Evolutionary conservation across 2,329 filamentous ascomycete species (phyloP).

Genomic region (Aspergillus transmontanensis): DNA sequence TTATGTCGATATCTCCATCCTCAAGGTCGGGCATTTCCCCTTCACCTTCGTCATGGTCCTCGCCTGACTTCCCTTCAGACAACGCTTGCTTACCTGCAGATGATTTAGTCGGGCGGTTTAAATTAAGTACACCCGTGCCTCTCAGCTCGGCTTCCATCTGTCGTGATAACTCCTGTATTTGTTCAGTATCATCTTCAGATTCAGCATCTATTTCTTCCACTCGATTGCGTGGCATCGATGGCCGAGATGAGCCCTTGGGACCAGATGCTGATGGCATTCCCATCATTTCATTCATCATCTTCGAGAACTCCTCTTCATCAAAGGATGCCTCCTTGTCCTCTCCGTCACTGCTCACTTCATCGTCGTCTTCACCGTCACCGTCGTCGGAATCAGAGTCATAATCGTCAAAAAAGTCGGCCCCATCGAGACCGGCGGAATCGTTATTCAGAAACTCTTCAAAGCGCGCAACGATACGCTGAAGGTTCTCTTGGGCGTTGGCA

Average conservation of each 20-base stretch:
- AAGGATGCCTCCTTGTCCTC: slow-evolving; percentile 79
- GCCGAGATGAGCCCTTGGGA: slow-evolving; percentile 22
- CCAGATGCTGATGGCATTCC: slow-evolving; percentile 58
- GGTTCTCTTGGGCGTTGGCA: slow-evolving; percentile 54
- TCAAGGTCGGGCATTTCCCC: slow-evolving; percentile 31
- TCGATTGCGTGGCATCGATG: slow-evolving; percentile 30
- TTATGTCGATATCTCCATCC: slow-evolving; percentile 78
- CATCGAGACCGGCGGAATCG: slow-evolving; percentile 76
- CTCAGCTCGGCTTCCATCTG: slow-evolving; percentile 53
- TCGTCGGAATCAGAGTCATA: slow-evolving; percentile 68
- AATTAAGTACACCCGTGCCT: slow-evolving; percentile 47
- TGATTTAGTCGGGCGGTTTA: slow-evolving; percentile 31
- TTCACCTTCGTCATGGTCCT: slow-evolving; percentile 20
- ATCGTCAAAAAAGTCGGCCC: slow-evolving; percentile 68
- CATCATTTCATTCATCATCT: slow-evolving; percentile 93
- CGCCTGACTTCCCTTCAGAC: slow-evolving; percentile 33
- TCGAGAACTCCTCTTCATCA: slow-evolving; percentile 80
- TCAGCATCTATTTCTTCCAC: slow-evolving; percentile 54
- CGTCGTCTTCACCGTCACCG: slow-evolving; percentile 53
- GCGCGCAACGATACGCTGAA: slow-evolving; percentile 89
- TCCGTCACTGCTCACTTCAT: slow-evolving; percentile 60
- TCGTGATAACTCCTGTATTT: slow-evolving; percentile 47
- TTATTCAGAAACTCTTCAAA: slow-evolving; percentile 92
- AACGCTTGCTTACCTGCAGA: slow-evolving; percentile 21
- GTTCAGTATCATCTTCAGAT: slow-evolving; percentile 62